Percentiles rank a stretch among this genome's conserved stretches.
Conservation (phyloP, 352 stramenopile species). For the Globisporangium polare region DNA sequence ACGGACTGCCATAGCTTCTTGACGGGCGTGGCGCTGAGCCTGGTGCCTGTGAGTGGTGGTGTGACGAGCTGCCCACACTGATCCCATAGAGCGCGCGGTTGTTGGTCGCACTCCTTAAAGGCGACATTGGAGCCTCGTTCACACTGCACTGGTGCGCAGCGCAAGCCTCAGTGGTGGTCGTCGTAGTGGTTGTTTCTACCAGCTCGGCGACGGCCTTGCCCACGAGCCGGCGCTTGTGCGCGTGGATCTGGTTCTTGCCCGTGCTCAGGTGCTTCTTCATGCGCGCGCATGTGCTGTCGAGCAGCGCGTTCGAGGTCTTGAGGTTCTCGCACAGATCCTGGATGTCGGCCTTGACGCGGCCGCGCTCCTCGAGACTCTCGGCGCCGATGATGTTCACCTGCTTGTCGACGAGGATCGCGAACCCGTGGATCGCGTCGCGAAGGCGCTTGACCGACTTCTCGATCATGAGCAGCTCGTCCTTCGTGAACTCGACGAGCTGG, state of each 20-base stretch:
- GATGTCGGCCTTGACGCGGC: slow-evolving; percentile 53
- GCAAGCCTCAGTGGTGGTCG: slow-evolving; percentile 6
- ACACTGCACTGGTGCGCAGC: slow-evolving; percentile 5
- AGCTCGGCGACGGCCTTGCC: slow-evolving; percentile 23
- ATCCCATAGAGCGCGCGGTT: slow-evolving; percentile 8
- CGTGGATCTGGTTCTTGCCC: slow-evolving; percentile 49
- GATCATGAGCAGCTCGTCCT: slow-evolving; percentile 50
- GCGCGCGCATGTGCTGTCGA: slow-evolving; percentile 50
- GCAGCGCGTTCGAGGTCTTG: slow-evolving; percentile 42
- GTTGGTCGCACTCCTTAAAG: neutral
- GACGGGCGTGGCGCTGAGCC: neutral
- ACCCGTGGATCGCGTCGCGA: slow-evolving; percentile 54
- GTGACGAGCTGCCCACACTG: neutral
- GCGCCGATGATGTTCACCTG: slow-evolving; percentile 61
- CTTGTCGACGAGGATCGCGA: slow-evolving; percentile 72
- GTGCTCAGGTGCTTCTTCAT: slow-evolving; percentile 51
- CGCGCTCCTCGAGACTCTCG: slow-evolving; percentile 38
- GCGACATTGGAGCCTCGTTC: neutral
- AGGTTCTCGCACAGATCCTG: slow-evolving; percentile 57
- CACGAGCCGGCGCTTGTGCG: slow-evolving; percentile 40
- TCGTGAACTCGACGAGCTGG: slow-evolving; percentile 58
- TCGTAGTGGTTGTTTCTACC: slow-evolving; percentile 9
- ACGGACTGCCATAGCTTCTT: neutral
- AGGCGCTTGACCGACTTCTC: slow-evolving; percentile 57
- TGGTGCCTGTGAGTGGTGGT: neutral